Evolutionary conservation across 1,284 basidiomycete species (phyloP).

Genomic region (Malassezia arunalokei): DNA sequence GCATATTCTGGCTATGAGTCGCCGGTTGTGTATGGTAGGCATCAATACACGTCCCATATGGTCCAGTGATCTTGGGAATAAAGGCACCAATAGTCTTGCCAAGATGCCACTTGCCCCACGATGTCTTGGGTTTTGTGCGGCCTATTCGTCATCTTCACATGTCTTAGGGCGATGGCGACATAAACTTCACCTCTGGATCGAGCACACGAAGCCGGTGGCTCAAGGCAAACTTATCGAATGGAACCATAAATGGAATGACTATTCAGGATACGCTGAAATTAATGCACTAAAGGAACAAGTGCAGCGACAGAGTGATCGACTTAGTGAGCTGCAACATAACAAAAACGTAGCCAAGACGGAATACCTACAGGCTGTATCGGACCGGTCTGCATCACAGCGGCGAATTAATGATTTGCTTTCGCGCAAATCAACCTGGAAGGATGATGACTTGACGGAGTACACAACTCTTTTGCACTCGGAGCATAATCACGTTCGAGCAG

Average conservation of each 20-base stretch:
- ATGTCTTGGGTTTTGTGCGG: too few species aligned
- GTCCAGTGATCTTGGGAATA: too few species aligned
- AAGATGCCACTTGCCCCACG: too few species aligned
- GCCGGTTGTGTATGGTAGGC: too few species aligned
- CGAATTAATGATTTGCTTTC: constrained; percentile 35
- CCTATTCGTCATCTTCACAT: too few species aligned
- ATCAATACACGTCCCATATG: too few species aligned
- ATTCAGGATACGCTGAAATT: constrained; percentile 30
- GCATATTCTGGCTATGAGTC: too few species aligned
- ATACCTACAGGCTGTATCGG: constrained; percentile 27
- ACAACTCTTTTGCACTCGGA: constrained; percentile 35
- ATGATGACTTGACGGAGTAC: constrained; percentile 30
- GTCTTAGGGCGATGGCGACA: not conserved
- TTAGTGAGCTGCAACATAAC: constrained; percentile 12
- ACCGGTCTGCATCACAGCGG: constrained; percentile 26
- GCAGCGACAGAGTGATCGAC: constrained; percentile 12
- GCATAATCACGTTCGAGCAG: constrained; percentile 23
- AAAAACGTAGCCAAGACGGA: constrained; percentile 18
- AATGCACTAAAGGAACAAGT: constrained; percentile 25
- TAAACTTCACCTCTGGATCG: not conserved
- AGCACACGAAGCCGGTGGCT: constrained; percentile 1
- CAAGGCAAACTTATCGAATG: constrained; percentile 14
- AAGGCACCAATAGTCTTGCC: too few species aligned
- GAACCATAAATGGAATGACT: constrained; percentile 27
- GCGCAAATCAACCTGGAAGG: constrained; percentile 32